A percentile compares a stretch with the other conserved stretches of the same genome.
phyloP scores from a whole-genome alignment of 768 basidiomycete genomes.

The Kwoniella sp. region DNA sequence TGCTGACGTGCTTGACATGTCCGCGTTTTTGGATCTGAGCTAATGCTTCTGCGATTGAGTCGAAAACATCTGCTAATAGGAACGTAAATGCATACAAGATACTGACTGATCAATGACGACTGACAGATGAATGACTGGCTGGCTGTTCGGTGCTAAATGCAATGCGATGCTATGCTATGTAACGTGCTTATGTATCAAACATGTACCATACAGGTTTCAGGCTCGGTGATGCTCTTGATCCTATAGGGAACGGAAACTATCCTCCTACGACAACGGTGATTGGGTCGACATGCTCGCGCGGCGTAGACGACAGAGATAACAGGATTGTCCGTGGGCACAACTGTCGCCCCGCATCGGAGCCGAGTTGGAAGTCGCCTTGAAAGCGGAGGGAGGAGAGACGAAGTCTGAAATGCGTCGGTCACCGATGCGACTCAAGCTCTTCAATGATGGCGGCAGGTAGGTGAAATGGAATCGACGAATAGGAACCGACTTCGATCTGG shows the following conservation, averaged over 20 bases:
- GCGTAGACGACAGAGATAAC: slow-evolving; percentile 15
- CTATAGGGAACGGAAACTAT: not conserved
- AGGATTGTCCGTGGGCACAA: not conserved
- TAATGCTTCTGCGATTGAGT: too few species aligned
- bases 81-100: not conserved
- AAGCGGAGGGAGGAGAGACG: too few species aligned
- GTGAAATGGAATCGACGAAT: not conserved
- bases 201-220: not conserved
- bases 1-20: too few species aligned
- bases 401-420: too few species aligned
- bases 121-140: not conserved
- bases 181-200: not conserved
- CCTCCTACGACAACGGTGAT: not conserved
- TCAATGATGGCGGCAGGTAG: not conserved
- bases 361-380: too few species aligned
- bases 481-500: not conserved
- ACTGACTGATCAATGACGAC: too few species aligned
- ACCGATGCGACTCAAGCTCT: too few species aligned
- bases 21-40: too few species aligned
- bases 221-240: not conserved
- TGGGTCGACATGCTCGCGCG: not conserved
- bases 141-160: not conserved
- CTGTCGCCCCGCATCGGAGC: too few species aligned
- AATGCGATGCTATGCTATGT: not conserved
- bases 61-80: not conserved